Base-by-base conservation (phyloP, 1,284 basidiomycete species). In the Amylostereum areolatum region DNA sequence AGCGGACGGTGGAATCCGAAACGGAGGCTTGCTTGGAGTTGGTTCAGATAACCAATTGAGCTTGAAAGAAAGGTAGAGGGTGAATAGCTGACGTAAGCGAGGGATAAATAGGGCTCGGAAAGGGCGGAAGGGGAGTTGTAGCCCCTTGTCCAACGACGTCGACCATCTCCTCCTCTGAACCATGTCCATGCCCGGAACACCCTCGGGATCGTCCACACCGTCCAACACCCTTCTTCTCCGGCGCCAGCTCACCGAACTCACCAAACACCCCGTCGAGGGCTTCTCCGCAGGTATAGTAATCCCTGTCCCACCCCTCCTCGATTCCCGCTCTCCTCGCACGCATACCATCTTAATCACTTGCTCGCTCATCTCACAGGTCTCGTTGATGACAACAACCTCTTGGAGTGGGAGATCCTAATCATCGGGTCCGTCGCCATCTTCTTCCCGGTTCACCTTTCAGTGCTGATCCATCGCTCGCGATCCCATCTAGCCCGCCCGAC, bases 361-460 rank as follows among this genome's bases (percentile, higher is more conserved):
- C n/a, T n/a, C n/a, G 54, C 48, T 57, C 47, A 53, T 51, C 46
- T 31, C 45, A 46, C 61, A 91, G 89, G 95, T 33, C 81, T 97
- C 48, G 92, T 94, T 37, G 92, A 96, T 63, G 94, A 97, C 55
- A 80, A 84, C 68, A 94, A 97, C 70, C 72, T 97, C 11, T 89
- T 88, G 50, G 92, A 96, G 71, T 97, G 93, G 94, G 90, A 94
- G 56, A 79, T 97, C 61, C 76, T 94, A 62, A 85, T 96, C 57
- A 94, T 96, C 62, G 92, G 92, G 92, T 93, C 55, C 59, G 85
- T 73, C 32, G 43, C 47, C 47, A 5, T 48, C 27, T 40, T n/a
- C 45, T 18, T 39, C 36, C 39, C 24, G n/a, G 35, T 25, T 32
- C 37, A 46, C 27, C 46, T 27, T 9, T 45, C 9, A 34, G 46